Percentiles rank a stretch among this genome's conserved stretches.
Evolutionary conservation across 768 basidiomycete species (phyloP).

Genomic region (Leccinum disarticulatum): DNA sequence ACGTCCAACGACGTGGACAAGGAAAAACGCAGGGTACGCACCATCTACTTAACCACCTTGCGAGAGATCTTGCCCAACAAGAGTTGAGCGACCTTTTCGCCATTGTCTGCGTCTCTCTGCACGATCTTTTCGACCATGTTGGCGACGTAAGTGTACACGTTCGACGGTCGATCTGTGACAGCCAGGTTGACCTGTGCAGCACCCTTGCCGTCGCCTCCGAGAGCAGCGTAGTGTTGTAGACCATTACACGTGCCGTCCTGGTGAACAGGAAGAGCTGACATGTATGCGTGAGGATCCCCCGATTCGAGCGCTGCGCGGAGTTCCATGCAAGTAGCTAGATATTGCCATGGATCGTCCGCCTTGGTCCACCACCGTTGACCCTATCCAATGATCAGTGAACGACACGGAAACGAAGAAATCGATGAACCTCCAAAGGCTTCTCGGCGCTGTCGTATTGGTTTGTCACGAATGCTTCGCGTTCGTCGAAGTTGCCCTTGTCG

Average conservation of each 20-base stretch:
- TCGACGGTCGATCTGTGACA: slow-evolving; percentile 82
- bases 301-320: slow-evolving; percentile 77
- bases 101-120: slow-evolving; percentile 51
- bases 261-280: slow-evolving; percentile 83
- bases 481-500: slow-evolving; percentile 93
- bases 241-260: slow-evolving; percentile 99
- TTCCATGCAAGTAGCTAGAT: slow-evolving; percentile 90
- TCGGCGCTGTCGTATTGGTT: slow-evolving; percentile 78
- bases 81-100: slow-evolving; percentile 53
- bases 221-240: slow-evolving; percentile 96
- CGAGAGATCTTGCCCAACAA: slow-evolving; percentile 78
- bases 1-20: background rate
- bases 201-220: slow-evolving; percentile 88
- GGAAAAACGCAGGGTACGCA: slow-evolving; percentile 33
- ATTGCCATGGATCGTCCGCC: slow-evolving; percentile 98
- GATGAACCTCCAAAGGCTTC: slow-evolving; percentile 69
- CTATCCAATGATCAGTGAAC: slow-evolving; percentile 33
- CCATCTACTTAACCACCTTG: slow-evolving; percentile 98
- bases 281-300: slow-evolving; percentile 53
- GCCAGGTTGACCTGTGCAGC: slow-evolving; percentile 91
- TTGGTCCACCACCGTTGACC: slow-evolving; percentile 84
- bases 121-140: slow-evolving; percentile 77
- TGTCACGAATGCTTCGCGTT: slow-evolving; percentile 79
- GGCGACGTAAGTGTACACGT: slow-evolving; percentile 93
- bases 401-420: background rate